Percentiles rank a stretch among this genome's conserved stretches.
phyloP scores from a whole-genome alignment of 805 yeast species.

The Candida xyloterini region DNA sequence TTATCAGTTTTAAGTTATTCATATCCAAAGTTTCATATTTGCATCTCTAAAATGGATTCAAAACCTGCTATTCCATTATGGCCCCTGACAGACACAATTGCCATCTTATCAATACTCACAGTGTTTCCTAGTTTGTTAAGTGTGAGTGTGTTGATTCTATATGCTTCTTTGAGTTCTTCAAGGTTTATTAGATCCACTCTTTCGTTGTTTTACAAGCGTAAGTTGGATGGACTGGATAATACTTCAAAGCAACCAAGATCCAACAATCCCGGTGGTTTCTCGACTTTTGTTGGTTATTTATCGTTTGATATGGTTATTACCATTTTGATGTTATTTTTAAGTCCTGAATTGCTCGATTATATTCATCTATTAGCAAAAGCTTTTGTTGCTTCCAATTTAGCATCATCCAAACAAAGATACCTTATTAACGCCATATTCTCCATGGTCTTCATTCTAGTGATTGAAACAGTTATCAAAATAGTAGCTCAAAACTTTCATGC shows the following conservation, averaged over 20 bases:
- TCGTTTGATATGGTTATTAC: slow-evolving; percentile 21
- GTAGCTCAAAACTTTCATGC: slow-evolving; percentile 10
- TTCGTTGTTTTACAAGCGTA: slow-evolving; percentile 27
- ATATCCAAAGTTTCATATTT: slow-evolving; percentile 28
- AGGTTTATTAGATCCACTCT: slow-evolving; percentile 27
- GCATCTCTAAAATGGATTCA: slow-evolving; percentile 45
- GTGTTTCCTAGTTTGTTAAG: slow-evolving; percentile 31
- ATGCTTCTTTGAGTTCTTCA: slow-evolving; percentile 27
- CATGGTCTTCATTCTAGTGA: slow-evolving; percentile 17
- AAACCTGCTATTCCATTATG: slow-evolving; percentile 18
- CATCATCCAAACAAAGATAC: slow-evolving; percentile 29
- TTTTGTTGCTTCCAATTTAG: slow-evolving; percentile 33
- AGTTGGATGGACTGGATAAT: slow-evolving; percentile 21
- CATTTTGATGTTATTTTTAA: slow-evolving; percentile 15
- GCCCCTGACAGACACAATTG: slow-evolving; percentile 30
- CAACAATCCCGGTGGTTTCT: slow-evolving; percentile 2
- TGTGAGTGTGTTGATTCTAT: slow-evolving; percentile 18
- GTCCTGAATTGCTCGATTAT: slow-evolving; percentile 28
- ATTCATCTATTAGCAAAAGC: slow-evolving; percentile 32
- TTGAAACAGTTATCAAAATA: slow-evolving; percentile 13
- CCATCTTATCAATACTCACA: slow-evolving; percentile 26
- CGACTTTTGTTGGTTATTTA: slow-evolving; percentile 14
- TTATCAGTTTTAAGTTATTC: no score
- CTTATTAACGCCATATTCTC: slow-evolving; percentile 30
- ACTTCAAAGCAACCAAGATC: background rate